A percentile compares a stretch with the other conserved stretches of the same genome.
phyloP scores from a whole-genome alignment of 345 rosid genomes.

The Laguncularia racemosa region DNA sequence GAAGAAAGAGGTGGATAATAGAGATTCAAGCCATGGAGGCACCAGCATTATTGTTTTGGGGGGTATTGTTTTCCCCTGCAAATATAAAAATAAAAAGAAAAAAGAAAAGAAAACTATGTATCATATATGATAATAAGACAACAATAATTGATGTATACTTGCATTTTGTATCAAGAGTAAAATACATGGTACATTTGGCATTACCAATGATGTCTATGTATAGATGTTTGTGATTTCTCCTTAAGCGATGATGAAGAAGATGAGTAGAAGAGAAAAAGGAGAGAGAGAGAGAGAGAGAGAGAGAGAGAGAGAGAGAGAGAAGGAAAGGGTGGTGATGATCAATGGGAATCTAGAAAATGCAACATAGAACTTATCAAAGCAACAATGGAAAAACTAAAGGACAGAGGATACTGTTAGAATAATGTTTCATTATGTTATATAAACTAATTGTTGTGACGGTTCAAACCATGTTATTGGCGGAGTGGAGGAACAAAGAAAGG shows the following conservation, averaged over 20 bases:
- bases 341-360: background rate
- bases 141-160: background rate
- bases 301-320: constrained; percentile 5
- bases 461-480: no score
- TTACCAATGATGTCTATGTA: no score
- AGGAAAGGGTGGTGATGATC: background rate
- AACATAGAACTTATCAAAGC: constrained; percentile 4
- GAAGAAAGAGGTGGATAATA: constrained; percentile 14
- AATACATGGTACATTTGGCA: no score
- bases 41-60: background rate
- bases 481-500: no score
- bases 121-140: background rate
- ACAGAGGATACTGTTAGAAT: background rate
- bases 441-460: no score
- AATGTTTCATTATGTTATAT: background rate
- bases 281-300: constrained; percentile 1
- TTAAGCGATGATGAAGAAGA: background rate
- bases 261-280: background rate
- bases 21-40: constrained; percentile 14
- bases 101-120: no score
- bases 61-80: no score
- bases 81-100: background rate
- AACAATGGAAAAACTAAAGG: constrained; percentile 5
- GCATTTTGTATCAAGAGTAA: no score
- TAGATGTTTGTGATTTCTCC: no score